A percentile compares a stretch with the other conserved stretches of the same genome.
These are phyloP conservation scores for Tephrocybe sp. DNA, from an alignment of 768 basidiomycete species.

Conservation along the genomic window DNA sequence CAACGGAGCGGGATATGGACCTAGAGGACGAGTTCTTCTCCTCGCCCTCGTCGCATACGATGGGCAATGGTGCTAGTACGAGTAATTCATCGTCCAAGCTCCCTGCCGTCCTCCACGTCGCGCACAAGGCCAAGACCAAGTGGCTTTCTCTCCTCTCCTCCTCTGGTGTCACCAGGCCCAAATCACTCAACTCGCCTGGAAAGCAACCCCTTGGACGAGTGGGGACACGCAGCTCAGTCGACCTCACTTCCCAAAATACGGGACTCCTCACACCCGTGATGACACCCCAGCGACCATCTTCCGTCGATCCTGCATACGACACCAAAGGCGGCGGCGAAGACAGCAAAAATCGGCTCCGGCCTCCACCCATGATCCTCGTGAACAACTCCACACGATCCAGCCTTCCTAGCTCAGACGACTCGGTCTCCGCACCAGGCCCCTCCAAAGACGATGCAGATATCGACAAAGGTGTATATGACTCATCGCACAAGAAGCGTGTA, in stretches of 20 bases:
- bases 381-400: constrained; percentile 35
- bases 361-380: constrained; percentile 29
- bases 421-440: neutral
- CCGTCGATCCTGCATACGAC: constrained; percentile 15
- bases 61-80: constrained; percentile 5
- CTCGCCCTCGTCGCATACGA: constrained; percentile 26
- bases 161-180: neutral
- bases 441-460: constrained; percentile 20
- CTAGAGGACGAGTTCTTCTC: constrained; percentile 39
- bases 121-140: constrained; percentile 55
- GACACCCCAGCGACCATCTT: constrained; percentile 12
- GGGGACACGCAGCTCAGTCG: constrained; percentile 13
- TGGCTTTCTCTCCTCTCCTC: constrained; percentile 50
- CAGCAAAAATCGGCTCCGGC: constrained; percentile 16
- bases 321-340: neutral
- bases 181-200: neutral
- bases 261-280: constrained; percentile 5
- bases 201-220: neutral
- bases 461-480: constrained; percentile 74
- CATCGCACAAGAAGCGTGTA: constrained; percentile 78
- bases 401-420: no score
- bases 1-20: constrained; percentile 30
- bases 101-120: constrained; percentile 36
- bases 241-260: constrained; percentile 10
- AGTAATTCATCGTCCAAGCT: constrained; percentile 35